Conservation (phyloP, 2,329 filamentous ascomycete species). For the Fusarium luffae region DNA sequence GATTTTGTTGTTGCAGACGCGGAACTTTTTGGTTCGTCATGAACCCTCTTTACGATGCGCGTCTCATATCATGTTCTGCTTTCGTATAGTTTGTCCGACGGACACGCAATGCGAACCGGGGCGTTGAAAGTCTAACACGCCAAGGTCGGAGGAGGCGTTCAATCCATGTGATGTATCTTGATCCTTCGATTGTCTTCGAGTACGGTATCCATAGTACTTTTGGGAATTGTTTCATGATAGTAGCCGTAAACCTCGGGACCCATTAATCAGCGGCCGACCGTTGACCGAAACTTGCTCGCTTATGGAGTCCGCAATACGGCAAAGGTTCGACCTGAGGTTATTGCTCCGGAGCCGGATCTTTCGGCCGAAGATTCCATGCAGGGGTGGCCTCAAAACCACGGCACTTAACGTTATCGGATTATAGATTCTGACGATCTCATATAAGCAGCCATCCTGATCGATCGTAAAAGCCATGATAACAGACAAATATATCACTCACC, state of each 20-base stretch:
- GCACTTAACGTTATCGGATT: not conserved
- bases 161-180: not conserved
- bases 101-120: not conserved
- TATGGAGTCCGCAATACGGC: not conserved
- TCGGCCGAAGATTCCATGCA: constrained; percentile 1
- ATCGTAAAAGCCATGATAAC: not conserved
- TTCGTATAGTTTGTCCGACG: constrained; percentile 21
- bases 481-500: not conserved
- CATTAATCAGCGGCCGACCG: constrained; percentile 2
- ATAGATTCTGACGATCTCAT: not conserved
- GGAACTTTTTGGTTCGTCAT: constrained; percentile 1
- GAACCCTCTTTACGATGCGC: not conserved
- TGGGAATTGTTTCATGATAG: not conserved
- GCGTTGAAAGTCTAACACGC: not conserved
- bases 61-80: constrained; percentile 3
- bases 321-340: not conserved
- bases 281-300: not conserved
- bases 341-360: not conserved
- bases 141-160: not conserved
- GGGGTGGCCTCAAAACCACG: not conserved
- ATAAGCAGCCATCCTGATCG: not conserved
- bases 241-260: not conserved
- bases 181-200: not conserved
- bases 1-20: not conserved
- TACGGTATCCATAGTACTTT: not conserved